Conservation (phyloP, 2,329 filamentous ascomycete species). For the Arachnomyces sp. region DNA sequence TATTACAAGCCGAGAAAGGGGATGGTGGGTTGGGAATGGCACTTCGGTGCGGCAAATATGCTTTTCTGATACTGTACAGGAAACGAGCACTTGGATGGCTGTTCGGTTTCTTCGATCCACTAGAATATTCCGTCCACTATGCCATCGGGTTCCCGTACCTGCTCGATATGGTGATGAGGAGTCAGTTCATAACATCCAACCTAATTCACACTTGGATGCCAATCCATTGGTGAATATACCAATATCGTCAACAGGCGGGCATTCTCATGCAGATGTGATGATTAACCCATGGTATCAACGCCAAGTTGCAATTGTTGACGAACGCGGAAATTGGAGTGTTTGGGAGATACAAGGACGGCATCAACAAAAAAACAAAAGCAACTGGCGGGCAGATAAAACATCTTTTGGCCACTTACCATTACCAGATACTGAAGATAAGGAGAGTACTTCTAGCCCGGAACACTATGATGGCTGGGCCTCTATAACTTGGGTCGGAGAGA, state of each 20-base stretch:
- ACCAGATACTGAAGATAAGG: slow-evolving; percentile 11
- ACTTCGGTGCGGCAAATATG: slow-evolving; percentile 48
- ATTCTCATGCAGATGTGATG: slow-evolving; percentile 46
- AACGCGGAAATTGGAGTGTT: slow-evolving; percentile 47
- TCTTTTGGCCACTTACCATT: slow-evolving; percentile 26
- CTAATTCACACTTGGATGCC: slow-evolving; percentile 36
- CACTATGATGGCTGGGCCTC: slow-evolving; percentile 38
- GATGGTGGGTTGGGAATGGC: slow-evolving; percentile 43
- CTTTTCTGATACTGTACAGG: slow-evolving; percentile 41
- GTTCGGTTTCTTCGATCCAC: slow-evolving; percentile 42
- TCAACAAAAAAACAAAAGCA: slow-evolving; percentile 19
- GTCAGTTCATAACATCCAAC: slow-evolving; percentile 12
- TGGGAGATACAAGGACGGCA: slow-evolving; percentile 34
- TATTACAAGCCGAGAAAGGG: slow-evolving; percentile 34
- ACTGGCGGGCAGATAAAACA: slow-evolving; percentile 21
- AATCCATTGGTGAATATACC: slow-evolving; percentile 41
- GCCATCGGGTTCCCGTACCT: slow-evolving; percentile 23
- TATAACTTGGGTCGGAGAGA: slow-evolving; percentile 33
- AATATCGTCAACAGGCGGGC: slow-evolving; percentile 36
- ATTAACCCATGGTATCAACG: slow-evolving; percentile 55
- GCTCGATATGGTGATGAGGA: slow-evolving; percentile 12
- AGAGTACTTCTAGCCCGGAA: slow-evolving; percentile 11
- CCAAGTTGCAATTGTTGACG: slow-evolving; percentile 51
- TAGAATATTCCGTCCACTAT: slow-evolving; percentile 41
- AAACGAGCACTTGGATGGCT: slow-evolving; percentile 40